Percentiles rank a stretch among this genome's conserved stretches.
phyloP scores from a whole-genome alignment of 1,284 basidiomycete genomes.

The Apiotrichum siamense region DNA sequence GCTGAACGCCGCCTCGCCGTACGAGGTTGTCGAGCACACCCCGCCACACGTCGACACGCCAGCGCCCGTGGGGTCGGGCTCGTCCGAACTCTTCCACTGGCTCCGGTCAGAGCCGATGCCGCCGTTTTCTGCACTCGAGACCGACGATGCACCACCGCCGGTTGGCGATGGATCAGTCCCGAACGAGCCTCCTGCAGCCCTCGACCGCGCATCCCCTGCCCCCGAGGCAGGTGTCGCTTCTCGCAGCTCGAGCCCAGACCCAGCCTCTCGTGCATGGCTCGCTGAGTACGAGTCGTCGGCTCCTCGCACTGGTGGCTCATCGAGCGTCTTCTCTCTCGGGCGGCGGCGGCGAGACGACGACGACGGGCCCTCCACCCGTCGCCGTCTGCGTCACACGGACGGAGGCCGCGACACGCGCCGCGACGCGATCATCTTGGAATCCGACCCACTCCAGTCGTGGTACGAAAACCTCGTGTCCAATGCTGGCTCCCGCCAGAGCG shows the following conservation, averaged over 20 bases:
- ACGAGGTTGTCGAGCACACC: background rate
- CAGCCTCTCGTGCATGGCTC: slow-evolving; percentile 5
- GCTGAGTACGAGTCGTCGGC: slow-evolving; percentile 1
- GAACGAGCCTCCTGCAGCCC: background rate
- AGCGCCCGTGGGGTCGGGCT: background rate
- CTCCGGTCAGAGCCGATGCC: no score
- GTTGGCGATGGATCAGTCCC: background rate
- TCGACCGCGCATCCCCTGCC: slow-evolving; percentile 1
- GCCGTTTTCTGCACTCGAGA: no score
- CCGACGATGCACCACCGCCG: background rate
- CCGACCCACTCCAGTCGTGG: slow-evolving; percentile 8
- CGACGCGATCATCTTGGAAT: slow-evolving; percentile 14
- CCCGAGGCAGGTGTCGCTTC: background rate
- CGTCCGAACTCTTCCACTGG: no score
- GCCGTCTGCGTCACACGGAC: slow-evolving; percentile 1
- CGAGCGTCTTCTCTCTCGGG: slow-evolving; percentile 1
- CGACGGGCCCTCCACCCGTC: slow-evolving; percentile 1
- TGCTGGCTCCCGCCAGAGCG: background rate
- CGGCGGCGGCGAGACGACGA: background rate
- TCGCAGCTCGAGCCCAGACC: background rate
- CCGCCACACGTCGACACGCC: background rate
- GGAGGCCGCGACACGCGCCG: slow-evolving; percentile 11
- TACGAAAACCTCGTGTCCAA: background rate
- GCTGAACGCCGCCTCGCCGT: background rate
- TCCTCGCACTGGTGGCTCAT: background rate